A percentile compares a stretch with the other conserved stretches of the same genome.
Evolutionary conservation across 805 yeast species (phyloP).

Genomic region (Brettanomyces bruxellensis): DNA sequence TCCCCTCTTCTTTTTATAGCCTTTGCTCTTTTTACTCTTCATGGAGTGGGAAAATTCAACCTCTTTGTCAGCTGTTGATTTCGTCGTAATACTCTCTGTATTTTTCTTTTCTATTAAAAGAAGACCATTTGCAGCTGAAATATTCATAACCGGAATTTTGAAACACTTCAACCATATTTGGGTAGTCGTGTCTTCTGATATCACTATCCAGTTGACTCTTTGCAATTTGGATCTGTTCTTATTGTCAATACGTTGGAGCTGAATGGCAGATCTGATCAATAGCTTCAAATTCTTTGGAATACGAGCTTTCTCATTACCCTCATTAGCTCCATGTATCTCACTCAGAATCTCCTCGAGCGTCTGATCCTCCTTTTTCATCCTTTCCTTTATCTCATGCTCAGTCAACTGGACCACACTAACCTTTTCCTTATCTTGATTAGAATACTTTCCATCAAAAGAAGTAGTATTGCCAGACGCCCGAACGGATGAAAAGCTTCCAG

Average conservation of each 20-base stretch:
- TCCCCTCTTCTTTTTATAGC: no score
- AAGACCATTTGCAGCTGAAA: slow-evolving; percentile 37
- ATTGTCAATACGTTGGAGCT: slow-evolving; percentile 38
- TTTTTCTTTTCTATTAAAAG: neutral
- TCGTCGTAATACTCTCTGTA: neutral
- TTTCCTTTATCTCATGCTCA: slow-evolving; percentile 4
- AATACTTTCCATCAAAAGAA: no score
- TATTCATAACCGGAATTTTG: slow-evolving; percentile 42
- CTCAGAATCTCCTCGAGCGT: slow-evolving; percentile 2
- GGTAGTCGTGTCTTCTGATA: slow-evolving; percentile 53
- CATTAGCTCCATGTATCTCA: neutral
- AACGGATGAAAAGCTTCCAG: slow-evolving; percentile 3
- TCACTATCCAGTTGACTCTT: slow-evolving; percentile 38
- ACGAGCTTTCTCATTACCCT: slow-evolving; percentile 23
- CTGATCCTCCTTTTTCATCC: neutral
- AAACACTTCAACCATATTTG: slow-evolving; percentile 45
- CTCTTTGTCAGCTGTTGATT: neutral
- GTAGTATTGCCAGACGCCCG: no score
- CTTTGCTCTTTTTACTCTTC: no score
- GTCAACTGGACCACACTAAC: neutral
- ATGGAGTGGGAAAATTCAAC: no score
- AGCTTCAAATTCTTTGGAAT: slow-evolving; percentile 47
- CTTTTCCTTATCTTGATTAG: no score
- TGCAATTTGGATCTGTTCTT: slow-evolving; percentile 13
- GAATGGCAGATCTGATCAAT: slow-evolving; percentile 49